Percentiles rank a stretch among this genome's conserved stretches.
phyloP scores from a whole-genome alignment of 2,329 filamentous ascomycete genomes.

The Lasiodiplodia gonubiensis region DNA sequence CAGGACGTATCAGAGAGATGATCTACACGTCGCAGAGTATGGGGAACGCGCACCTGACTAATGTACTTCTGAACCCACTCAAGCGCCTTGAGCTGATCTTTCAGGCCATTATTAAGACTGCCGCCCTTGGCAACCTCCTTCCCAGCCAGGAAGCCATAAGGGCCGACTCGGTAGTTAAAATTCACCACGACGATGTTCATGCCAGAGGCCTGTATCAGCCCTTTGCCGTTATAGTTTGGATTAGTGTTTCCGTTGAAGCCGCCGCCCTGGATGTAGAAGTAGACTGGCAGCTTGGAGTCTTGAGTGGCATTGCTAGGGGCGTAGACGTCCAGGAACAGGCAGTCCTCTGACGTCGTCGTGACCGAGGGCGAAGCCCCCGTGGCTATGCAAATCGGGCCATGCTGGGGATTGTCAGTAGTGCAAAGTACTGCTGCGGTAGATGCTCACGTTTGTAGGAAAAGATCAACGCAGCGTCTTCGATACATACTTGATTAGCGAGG shows the following conservation, averaged over 20 bases:
- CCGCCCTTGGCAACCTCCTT: constrained; percentile 58
- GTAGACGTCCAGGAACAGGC: constrained; percentile 70
- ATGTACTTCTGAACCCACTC: constrained; percentile 74
- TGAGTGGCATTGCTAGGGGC: constrained; percentile 61
- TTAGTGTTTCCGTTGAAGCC: constrained; percentile 53
- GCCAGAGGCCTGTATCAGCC: constrained; percentile 64
- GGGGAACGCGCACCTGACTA: constrained; percentile 41
- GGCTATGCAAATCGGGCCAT: constrained; percentile 25
- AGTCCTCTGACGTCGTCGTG: constrained; percentile 62
- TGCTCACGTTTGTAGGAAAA: background rate
- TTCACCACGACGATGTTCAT: constrained; percentile 71
- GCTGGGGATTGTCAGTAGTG: constrained; percentile 3
- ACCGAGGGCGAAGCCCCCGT: constrained; percentile 8
- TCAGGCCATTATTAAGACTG: constrained; percentile 70
- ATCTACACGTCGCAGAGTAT: constrained; percentile 1
- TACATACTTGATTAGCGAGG: constrained; percentile 60
- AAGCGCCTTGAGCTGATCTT: constrained; percentile 72
- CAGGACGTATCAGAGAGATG: background rate
- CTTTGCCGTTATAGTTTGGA: constrained; percentile 63
- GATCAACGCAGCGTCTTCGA: background rate
- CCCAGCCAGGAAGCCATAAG: constrained; percentile 72
- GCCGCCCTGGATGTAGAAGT: constrained; percentile 60
- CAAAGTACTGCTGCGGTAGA: background rate
- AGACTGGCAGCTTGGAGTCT: constrained; percentile 66
- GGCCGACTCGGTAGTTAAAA: constrained; percentile 78